phyloP scores from a whole-genome alignment of 768 basidiomycete genomes.

The Boletellus sp. region DNA sequence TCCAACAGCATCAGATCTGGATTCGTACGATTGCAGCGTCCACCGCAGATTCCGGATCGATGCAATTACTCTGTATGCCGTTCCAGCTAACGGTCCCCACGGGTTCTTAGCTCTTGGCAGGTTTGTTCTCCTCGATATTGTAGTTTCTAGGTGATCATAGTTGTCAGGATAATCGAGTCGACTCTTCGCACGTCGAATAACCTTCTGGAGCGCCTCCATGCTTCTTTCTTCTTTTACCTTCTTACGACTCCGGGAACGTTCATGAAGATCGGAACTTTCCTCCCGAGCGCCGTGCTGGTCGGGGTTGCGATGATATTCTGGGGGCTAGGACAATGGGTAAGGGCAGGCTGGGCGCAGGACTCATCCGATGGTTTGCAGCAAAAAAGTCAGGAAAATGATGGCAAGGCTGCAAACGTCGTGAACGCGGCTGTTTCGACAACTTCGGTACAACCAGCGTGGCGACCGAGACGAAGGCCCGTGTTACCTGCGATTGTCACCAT shows the following conservation, averaged over 20 bases:
- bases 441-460: conserved; percentile 4
- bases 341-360: conserved; percentile 51
- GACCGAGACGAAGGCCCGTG: conserved; percentile 48
- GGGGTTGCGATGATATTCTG: conserved; percentile 83
- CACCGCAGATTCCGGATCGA: conserved; percentile 82
- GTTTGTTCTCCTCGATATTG: conserved; percentile 39
- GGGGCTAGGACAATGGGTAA: conserved; percentile 72
- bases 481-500: conserved; percentile 52
- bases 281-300: conserved; percentile 83
- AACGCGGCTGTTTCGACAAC: background rate
- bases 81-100: conserved; percentile 88
- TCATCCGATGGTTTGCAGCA: background rate
- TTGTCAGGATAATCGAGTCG: conserved; percentile 73
- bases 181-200: conserved; percentile 90
- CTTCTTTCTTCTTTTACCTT: conserved; percentile 97
- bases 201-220: conserved; percentile 91
- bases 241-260: conserved; percentile 53
- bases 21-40: background rate
- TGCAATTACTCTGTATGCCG: conserved; percentile 84
- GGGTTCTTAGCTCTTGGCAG: conserved; percentile 92
- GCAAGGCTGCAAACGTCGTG: conserved; percentile 6
- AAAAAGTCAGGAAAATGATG: conserved; percentile 5
- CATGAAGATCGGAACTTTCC: conserved; percentile 85
- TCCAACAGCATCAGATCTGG: conserved; percentile 18
- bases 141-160: background rate